A percentile compares a stretch with the other conserved stretches of the same genome.
Evolutionary conservation across 2,329 filamentous ascomycete species (phyloP).

Genomic region (Xylariales sp.): DNA sequence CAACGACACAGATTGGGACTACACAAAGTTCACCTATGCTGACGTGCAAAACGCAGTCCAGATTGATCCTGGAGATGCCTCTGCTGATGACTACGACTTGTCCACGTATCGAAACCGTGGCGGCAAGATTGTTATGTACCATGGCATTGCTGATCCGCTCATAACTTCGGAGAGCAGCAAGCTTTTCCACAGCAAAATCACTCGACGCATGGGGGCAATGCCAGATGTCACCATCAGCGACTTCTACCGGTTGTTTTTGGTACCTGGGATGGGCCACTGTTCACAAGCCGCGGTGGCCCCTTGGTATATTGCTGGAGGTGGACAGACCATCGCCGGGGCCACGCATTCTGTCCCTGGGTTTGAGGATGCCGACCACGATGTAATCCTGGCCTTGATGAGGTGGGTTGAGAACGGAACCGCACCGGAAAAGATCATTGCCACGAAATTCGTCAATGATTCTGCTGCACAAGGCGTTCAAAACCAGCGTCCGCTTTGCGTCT

Average conservation of each 20-base stretch:
- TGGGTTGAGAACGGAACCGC: conserved; percentile 30
- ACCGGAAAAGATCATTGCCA: conserved; percentile 21
- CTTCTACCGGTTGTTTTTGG: conserved; percentile 44
- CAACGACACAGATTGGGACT: conserved; percentile 23
- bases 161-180: conserved; percentile 26
- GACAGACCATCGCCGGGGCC: conserved; percentile 19
- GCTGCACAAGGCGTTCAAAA: conserved; percentile 14
- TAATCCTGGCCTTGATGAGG: conserved; percentile 27
- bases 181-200: conserved; percentile 24
- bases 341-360: conserved; percentile 30
- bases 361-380: conserved; percentile 29
- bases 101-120: conserved; percentile 21
- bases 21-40: conserved; percentile 18
- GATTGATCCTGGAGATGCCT: conserved; percentile 18
- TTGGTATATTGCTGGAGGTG: conserved; percentile 26
- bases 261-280: conserved; percentile 49
- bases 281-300: conserved; percentile 21
- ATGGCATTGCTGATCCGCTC: conserved; percentile 26
- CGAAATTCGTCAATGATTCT: conserved; percentile 21
- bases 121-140: conserved; percentile 32
- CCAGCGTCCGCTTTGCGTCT: conserved; percentile 21
- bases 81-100: conserved; percentile 23
- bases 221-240: conserved; percentile 31
- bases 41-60: conserved; percentile 21
- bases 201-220: conserved; percentile 16